Evolutionary conservation across 805 yeast species (phyloP), one percentile per base, ranked within the genome.

Genomic region (Metschnikowia kofuensis): DNA sequence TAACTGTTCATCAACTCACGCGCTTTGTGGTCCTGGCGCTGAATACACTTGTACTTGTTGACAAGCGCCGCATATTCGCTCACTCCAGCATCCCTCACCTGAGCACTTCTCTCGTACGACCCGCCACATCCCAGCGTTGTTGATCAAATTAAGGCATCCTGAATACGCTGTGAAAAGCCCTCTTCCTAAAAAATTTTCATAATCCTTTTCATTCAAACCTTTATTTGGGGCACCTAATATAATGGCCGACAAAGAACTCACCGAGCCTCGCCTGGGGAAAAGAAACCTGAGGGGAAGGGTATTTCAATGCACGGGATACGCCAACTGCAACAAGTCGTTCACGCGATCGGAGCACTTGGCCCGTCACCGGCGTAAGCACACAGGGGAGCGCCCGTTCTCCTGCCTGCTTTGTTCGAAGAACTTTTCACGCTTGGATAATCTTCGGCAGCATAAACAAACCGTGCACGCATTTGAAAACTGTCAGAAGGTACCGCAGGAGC

Each of bases 311-410:
- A 72, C 85, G 1, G 96, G 96, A 2, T 91, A 79, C 63, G 89
- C 89, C 16, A 90, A 85, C 56, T 90, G 97, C 67, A 74, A 72
- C 48, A 90, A 91, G 96, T 79, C 91, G 7, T 90, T 90, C 67
- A 87, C 96, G 2, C 75, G 97, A 43, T 85, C 94, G 8, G 97
- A 91, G 64, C 97, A 91, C 67, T 76, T 90, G 57, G 96, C 96
- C 1, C 76, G 97, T 50, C 97, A 90, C 69, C 85, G 91, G 46
- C 73, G 97, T 50, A 91, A 90, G 60, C 97, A 90, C 65, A 91
- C 97, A 0, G 97, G 97, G 38, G 97, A 90, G 65, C 75, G 96
- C 49, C 97, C 97, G 2, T 90, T 89, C 65, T 82, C 87, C 46
- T 90, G 97, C 66, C 85, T 85, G 42, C 86, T 85, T 64, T 88